Evolutionary conservation across 768 basidiomycete genomes (phyloP), one percentile per base, ranked within the genome.

Genomic region (Termitomyces sp.): DNA sequence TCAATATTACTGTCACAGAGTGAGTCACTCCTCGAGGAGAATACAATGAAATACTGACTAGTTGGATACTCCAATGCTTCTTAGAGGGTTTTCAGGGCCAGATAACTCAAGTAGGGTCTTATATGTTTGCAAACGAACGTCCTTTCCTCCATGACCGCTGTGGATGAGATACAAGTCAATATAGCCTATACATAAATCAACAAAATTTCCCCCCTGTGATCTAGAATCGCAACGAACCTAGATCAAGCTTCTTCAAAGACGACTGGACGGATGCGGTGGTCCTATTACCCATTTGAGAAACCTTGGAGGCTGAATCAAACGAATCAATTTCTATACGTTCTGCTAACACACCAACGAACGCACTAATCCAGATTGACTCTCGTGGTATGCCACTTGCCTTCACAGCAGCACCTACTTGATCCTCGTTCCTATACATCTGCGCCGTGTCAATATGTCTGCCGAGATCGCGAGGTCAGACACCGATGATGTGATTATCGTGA

Each of bases 31-130:
- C 16, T 14, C 7, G 8, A 46, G 44, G 20, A n/a, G 13, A 16
- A 23, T 36, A 43, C 12, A 3, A n/a, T 14, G 10, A 50, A 26
- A 20, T 14, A 66, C 86, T 49, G 61, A 91, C 89, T 85, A 93
- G 72, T 93, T 93, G 0, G 89, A 91, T 3, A 93, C 91, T 1
- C 91, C 91, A n/a, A 90, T 80, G 5, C 77, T 78, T 61, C 82
- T 78, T 47, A 91, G 54, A 16, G 63, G 79, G 65, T 88, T 89
- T 4, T 87, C 89, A 2, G 72, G 81, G 23, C 74, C 68, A 60
- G 80, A 79, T n/a, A 80, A 79, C 40, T 86, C 83, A 2, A 85
- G 68, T 12, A 93, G 75, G 3, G 87, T 89, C 54, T 77, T 83
- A 73, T 87, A 93, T 0, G 88, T 86, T 30, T 75, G 81, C 14